phyloP scores from a whole-genome alignment of 1,284 basidiomycete genomes.

The Ganoderma leucocontextum region DNA sequence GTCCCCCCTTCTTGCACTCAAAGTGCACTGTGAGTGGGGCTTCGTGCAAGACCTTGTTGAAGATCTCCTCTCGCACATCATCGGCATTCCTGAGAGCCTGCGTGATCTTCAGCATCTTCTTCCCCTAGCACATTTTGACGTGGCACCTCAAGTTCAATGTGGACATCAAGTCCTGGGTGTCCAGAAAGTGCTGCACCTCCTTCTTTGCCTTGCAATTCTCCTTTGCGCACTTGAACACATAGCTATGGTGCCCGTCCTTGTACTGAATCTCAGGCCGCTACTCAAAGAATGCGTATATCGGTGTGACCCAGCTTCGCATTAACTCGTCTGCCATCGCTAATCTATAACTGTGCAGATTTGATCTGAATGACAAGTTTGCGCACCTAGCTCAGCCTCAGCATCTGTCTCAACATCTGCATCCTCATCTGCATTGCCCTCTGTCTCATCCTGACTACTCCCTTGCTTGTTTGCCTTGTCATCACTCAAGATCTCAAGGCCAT shows the following conservation, averaged over 20 bases:
- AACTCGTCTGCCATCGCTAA: too few relatives aligned
- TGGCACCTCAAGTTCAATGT: not conserved
- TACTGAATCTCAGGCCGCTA: not conserved
- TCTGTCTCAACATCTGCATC: too few relatives aligned
- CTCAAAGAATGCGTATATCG: not conserved
- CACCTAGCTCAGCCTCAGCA: too few relatives aligned
- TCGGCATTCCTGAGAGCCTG: too few relatives aligned
- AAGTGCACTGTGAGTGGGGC: constrained; percentile 21
- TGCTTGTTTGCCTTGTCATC: too few relatives aligned
- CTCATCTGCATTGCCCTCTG: too few relatives aligned
- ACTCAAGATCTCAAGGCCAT: too few relatives aligned
- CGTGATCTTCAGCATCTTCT: not conserved
- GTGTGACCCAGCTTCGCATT: not conserved
- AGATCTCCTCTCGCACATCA: not conserved
- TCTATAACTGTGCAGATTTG: too few relatives aligned
- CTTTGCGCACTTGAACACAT: not conserved
- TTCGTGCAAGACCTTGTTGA: too few relatives aligned
- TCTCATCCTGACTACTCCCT: too few relatives aligned
- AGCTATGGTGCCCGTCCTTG: not conserved
- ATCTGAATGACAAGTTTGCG: too few relatives aligned
- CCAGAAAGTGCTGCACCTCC: not conserved
- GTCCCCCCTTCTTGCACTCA: constrained; percentile 23
- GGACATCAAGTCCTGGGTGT: not conserved
- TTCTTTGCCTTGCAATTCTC: not conserved
- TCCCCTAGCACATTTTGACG: constrained; percentile 4